Base-by-base conservation (phyloP, 2,329 filamentous ascomycete genomes). In the Neonectria coccinea region DNA sequence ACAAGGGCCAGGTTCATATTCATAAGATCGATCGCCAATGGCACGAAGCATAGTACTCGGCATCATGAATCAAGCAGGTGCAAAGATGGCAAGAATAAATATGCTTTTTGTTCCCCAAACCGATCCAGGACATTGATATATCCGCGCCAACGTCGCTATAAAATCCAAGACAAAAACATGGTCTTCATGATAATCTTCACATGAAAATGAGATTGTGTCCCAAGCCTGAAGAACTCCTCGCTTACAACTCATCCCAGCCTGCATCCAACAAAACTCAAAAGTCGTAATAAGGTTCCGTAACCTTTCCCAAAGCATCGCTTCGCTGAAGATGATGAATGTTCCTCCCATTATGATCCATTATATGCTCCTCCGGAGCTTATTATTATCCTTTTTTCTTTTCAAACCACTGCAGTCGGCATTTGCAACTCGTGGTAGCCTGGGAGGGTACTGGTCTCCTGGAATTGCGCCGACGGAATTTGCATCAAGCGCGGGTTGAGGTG, bases 401-500 rank as follows among this genome's bases (percentile, higher is more conserved):
- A 76, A n/a, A 65, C 67, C 48, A 71, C 72, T 47, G 70, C 66
- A 50, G 71, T 67, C 20, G 71, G 75, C 51, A 71, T 71, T 51
- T 68, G 69, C 36, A 76, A 51, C 22, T 79, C 78, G n/a, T 79
- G 72, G 59, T 82, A 82, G 10, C 77, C 79, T 7, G 82, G 80
- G 33, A 86, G 70, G 33, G 78, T 71, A 52, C 73, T 73, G 55
- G 70, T 75, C 25, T 71, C 71, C 60, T 76, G 77, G 33, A 75
- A 76, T 10, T 75, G 69, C 6, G 73, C 65, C 9, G 77, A 73
- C 0, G 80, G 78, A 33, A 77, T 72, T 22, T 75, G 73, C 51
- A 83, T 66, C 29, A 80, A 59, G 42, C 84, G 79, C 14, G 83
- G 82, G 56, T 76, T 75, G 14, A 86, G 65, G 63, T 80, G 78